phyloP scores from a whole-genome alignment of 805 yeast species.

The Candida boidinii region DNA sequence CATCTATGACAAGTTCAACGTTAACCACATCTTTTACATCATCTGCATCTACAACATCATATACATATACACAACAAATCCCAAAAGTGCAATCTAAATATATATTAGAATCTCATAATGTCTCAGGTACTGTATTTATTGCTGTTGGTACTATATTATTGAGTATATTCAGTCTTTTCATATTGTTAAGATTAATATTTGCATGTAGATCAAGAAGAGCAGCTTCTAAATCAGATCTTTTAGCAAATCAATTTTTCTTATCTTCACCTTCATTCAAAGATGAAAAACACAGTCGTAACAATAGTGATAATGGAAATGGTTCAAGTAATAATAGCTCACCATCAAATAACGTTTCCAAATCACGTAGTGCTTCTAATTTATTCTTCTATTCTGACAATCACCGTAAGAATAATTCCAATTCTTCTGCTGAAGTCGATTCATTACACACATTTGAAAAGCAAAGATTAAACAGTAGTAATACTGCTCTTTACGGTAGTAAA shows the following conservation, averaged over 20 bases:
- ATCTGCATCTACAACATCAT: slow-evolving; percentile 5
- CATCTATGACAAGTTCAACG: neutral
- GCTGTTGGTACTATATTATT: slow-evolving; percentile 29
- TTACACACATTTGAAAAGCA: neutral
- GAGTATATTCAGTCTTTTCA: slow-evolving; percentile 12
- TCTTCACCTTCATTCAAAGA: too few species aligned
- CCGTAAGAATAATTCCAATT: too few species aligned
- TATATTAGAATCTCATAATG: slow-evolving; percentile 17
- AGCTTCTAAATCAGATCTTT: slow-evolving; percentile 7
- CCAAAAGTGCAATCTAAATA: slow-evolving; percentile 23
- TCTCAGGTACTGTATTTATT: slow-evolving; percentile 34
- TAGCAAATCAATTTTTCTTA: too few species aligned
- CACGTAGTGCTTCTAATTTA: too few species aligned
- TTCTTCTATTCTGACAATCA: too few species aligned
- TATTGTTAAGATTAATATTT: slow-evolving; percentile 15
- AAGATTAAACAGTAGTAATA: neutral
- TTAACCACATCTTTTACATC: slow-evolving; percentile 1
- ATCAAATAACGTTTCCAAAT: too few species aligned
- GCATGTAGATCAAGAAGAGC: slow-evolving; percentile 18
- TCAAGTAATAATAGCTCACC: too few species aligned
- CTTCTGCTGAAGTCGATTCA: too few species aligned
- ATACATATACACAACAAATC: slow-evolving; percentile 12
- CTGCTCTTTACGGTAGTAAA: neutral
- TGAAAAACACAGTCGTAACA: too few species aligned
- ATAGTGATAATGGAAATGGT: too few species aligned